These are phyloP conservation scores for Arxiozyma heterogenica DNA, from an alignment of 1,139 yeast genomes.

Conservation along the genomic window DNA sequence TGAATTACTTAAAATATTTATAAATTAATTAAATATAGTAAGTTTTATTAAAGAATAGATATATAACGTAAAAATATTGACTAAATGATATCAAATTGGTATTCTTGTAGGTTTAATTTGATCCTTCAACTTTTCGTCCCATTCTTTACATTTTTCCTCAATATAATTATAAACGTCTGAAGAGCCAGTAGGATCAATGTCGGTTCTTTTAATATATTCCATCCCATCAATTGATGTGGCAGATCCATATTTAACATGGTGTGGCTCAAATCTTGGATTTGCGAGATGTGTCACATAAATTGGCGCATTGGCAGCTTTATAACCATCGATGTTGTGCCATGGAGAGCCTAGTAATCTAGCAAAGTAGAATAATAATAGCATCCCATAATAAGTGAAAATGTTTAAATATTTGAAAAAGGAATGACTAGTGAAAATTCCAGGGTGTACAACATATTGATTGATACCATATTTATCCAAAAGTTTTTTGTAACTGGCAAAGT, in stretches of 20 bases:
- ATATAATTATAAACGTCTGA: slow-evolving; percentile 56
- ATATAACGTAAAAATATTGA: too few species aligned
- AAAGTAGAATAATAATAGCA: slow-evolving; percentile 74
- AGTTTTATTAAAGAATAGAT: too few species aligned
- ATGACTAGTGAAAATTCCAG: slow-evolving; percentile 86
- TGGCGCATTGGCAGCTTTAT: slow-evolving; percentile 83
- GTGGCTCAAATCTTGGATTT: slow-evolving; percentile 38
- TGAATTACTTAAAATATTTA: too few species aligned
- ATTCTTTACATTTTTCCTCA: slow-evolving; percentile 44
- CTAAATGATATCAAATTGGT: neutral
- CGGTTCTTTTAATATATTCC: slow-evolving; percentile 49
- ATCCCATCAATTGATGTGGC: slow-evolving; percentile 55
- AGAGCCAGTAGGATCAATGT: slow-evolving; percentile 54
- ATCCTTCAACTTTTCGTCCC: slow-evolving; percentile 63
- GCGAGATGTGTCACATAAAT: slow-evolving; percentile 47
- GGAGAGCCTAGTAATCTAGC: slow-evolving; percentile 77
- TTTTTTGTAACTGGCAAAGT: slow-evolving; percentile 53
- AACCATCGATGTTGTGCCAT: slow-evolving; percentile 82
- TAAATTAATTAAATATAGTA: too few species aligned
- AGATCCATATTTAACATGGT: slow-evolving; percentile 63
- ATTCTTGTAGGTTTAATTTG: slow-evolving; percentile 51
- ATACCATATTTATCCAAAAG: slow-evolving; percentile 43
- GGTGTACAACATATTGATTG: slow-evolving; percentile 72
- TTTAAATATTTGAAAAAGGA: slow-evolving; percentile 72
- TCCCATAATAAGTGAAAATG: slow-evolving; percentile 70